Evolutionary conservation across 805 yeast genomes (phyloP).

Genomic region (Saccharomyces mikatae): DNA sequence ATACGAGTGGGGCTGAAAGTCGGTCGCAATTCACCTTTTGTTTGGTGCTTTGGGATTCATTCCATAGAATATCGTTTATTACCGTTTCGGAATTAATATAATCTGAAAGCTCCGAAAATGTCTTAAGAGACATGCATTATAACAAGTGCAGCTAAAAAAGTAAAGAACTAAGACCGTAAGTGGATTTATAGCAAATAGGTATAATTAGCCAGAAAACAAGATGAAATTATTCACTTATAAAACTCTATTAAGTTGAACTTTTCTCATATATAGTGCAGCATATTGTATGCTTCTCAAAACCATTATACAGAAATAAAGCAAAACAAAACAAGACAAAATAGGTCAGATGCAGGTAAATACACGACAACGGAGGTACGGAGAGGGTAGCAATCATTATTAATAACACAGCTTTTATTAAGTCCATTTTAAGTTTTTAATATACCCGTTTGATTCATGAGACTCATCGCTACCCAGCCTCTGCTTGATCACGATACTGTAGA

Average conservation of each 20-base stretch:
- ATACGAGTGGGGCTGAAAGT: not conserved
- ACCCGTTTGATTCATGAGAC: not conserved
- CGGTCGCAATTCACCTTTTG: not conserved
- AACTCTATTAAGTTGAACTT: not conserved
- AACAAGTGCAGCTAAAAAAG: not conserved
- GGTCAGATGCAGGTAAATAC: not conserved
- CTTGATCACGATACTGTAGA: slow-evolving; percentile 36
- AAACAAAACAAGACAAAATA: not conserved
- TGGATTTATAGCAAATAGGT: not conserved
- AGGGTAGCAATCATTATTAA: not conserved
- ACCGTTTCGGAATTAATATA: not conserved
- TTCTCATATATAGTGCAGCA: not conserved
- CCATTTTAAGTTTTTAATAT: not conserved
- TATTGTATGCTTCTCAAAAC: not conserved
- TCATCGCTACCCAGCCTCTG: slow-evolving; percentile 8
- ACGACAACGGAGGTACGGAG: not conserved
- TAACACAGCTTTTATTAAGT: not conserved
- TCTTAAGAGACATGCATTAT: not conserved
- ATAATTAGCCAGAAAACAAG: not conserved
- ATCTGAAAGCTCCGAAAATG: not conserved
- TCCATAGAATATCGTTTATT: not conserved
- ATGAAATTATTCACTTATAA: not conserved
- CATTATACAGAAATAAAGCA: not conserved
- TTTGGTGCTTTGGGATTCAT: not conserved
- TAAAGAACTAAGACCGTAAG: not conserved